Evolutionary conservation across 768 basidiomycete species (phyloP).

Genomic region (Xerocomellus chrysenteron): DNA sequence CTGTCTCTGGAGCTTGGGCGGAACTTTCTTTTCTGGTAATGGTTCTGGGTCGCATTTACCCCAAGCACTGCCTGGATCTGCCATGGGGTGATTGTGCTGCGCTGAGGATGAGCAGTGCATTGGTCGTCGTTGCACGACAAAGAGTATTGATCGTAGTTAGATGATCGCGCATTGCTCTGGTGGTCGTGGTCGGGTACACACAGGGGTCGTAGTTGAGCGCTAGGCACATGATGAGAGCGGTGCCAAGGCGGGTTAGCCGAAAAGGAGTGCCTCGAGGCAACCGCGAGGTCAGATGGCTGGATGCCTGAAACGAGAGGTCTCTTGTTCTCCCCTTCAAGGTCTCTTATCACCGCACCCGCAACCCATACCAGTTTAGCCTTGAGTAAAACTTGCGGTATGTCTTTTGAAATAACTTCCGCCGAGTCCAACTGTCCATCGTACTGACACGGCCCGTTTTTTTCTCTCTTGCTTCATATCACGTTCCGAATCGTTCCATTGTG

Average conservation of each 20-base stretch:
- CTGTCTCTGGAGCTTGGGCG: neutral
- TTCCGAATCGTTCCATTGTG: conserved; percentile 24
- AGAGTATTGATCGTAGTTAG: neutral
- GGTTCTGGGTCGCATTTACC: neutral
- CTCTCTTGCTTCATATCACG: neutral
- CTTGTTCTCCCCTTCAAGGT: neutral
- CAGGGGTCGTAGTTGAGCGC: neutral
- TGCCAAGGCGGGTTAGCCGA: conserved; percentile 3
- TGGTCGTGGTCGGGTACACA: neutral
- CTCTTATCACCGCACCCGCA: conserved; percentile 15
- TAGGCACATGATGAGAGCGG: conserved; percentile 2
- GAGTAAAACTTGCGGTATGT: conserved; percentile 2
- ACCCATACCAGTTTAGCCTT: neutral
- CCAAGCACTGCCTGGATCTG: neutral
- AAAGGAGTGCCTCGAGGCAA: conserved; percentile 27
- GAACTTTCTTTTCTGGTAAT: conserved; percentile 10
- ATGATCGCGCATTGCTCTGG: neutral
- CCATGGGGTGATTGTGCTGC: neutral
- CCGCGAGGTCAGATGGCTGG: conserved; percentile 17
- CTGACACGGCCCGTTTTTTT: conserved; percentile 5
- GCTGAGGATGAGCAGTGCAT: too few relatives aligned
- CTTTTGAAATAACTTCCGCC: neutral
- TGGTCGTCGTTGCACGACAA: neutral
- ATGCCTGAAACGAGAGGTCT: neutral
- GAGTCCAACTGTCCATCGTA: neutral